Percentiles rank a stretch among this genome's conserved stretches.
Conservation (phyloP, 768 basidiomycete species). For the Termitomyces sp. region DNA sequence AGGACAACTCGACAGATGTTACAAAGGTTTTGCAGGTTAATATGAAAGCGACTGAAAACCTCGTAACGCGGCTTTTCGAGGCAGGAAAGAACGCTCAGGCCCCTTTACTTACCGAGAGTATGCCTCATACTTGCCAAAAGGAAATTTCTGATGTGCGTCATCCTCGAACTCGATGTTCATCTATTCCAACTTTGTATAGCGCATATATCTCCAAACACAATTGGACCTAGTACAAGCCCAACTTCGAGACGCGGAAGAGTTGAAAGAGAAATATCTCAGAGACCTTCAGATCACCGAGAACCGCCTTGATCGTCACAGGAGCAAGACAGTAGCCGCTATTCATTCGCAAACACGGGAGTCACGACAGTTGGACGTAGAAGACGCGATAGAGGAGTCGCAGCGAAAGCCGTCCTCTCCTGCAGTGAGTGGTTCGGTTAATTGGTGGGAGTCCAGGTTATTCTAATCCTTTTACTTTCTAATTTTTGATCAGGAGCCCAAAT, state of each 20-base stretch:
- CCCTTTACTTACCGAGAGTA: slow-evolving; percentile 28
- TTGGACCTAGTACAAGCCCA: slow-evolving; percentile 42
- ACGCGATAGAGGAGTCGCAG: slow-evolving; percentile 42
- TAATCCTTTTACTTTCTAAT: slow-evolving; percentile 40
- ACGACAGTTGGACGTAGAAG: slow-evolving; percentile 24
- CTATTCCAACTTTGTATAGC: slow-evolving; percentile 31
- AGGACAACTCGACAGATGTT: slow-evolving; percentile 30
- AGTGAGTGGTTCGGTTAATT: slow-evolving; percentile 67
- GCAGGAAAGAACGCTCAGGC: slow-evolving; percentile 30
- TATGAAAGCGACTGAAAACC: slow-evolving; percentile 49
- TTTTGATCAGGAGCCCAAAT: slow-evolving; percentile 31
- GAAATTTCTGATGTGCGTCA: slow-evolving; percentile 56
- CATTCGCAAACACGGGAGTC: slow-evolving; percentile 29
- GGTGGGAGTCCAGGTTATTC: slow-evolving; percentile 55
- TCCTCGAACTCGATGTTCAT: not conserved
- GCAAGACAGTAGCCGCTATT: slow-evolving; percentile 44
- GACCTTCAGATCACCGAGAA: slow-evolving; percentile 54
- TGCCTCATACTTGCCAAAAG: slow-evolving; percentile 43
- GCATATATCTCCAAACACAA: slow-evolving; percentile 53
- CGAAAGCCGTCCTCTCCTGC: slow-evolving; percentile 56
- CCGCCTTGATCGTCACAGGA: slow-evolving; percentile 56
- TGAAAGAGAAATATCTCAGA: slow-evolving; percentile 42
- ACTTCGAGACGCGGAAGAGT: slow-evolving; percentile 44
- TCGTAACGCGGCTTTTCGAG: slow-evolving; percentile 55
- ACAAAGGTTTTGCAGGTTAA: slow-evolving; percentile 46